Base-by-base conservation (phyloP, 345 rosid species). In the Reutealis trisperma region DNA sequence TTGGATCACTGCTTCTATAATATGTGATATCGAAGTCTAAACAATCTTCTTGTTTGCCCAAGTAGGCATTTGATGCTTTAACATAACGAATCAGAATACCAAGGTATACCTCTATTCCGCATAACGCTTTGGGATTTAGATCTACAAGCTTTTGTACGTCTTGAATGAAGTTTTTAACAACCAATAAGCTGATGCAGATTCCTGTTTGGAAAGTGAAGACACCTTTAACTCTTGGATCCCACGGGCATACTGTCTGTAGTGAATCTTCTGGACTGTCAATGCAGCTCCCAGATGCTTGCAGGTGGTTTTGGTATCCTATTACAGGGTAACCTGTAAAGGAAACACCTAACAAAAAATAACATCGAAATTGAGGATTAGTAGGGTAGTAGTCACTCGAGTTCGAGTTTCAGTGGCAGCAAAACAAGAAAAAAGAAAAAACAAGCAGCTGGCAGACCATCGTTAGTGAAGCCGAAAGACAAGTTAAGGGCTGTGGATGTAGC, bases 61-160 rank as follows among this genome's bases (percentile, higher is more conserved):
- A 60, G 78, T 80, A 93, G 27, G 97, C 94, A 0, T 83, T 84
- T 1, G 98, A 93, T 2, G 89, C 89, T 62, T 82, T 91, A 6
- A 92, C 93, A 58, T 94, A 94, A 0, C 94, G 91, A 90, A 92
- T 86, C 42, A 92, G 89, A 64, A 94, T 83, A 37, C 97, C 97
- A 60, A 37, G 0, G 86, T 77, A 82, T 92, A 86, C 5, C 6
- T 37, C 22, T 80, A 88, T 51, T 92, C 93, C 0, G 87, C 98
- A 94, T 3, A 92, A 49, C 15, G 91, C 70, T 70, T 79, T 77
- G 0, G 92, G 87, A 2, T 86, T 89, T 51, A 90, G 51, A 1
- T 78, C 71, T 1, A 89, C 80, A 2, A 94, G 90, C 34, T 84
- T 77, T 67, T 91, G 90, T 6, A 92, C 86, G 81, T 94, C 98